These are phyloP conservation scores for Pseudopithomyces chartarum DNA, from an alignment of 2,329 filamentous ascomycete species.

Conservation along the genomic window DNA sequence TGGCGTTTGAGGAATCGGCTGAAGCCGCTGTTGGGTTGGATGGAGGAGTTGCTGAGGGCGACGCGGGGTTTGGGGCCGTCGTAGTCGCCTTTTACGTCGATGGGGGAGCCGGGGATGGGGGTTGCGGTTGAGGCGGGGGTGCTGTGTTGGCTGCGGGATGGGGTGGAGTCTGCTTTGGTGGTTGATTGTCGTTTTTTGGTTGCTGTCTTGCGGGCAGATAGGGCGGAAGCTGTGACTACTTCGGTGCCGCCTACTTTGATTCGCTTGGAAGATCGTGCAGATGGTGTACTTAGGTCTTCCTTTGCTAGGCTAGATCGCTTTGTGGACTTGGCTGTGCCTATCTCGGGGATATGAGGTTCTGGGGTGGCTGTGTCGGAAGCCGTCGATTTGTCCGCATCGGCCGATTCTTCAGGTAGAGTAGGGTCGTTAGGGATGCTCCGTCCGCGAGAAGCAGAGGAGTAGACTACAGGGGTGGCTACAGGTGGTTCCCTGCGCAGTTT, in stretches of 20 bases:
- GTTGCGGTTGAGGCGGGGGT: conserved; percentile 22
- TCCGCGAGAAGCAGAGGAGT: conserved; percentile 20
- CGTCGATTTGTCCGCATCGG: not conserved
- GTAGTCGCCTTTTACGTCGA: conserved; percentile 23
- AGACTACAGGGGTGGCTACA: not conserved
- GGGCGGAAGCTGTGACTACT: conserved; percentile 2
- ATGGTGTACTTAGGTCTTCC: conserved; percentile 2
- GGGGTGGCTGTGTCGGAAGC: not conserved
- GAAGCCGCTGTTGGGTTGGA: conserved; percentile 25
- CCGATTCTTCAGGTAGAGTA: not conserved
- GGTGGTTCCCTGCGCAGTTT: not conserved
- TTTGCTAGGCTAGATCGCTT: not conserved
- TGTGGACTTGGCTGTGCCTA: conserved; percentile 9
- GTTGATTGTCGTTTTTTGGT: conserved; percentile 15
- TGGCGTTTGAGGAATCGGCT: conserved; percentile 44
- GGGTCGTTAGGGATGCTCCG: conserved; percentile 1
- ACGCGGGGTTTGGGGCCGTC: conserved; percentile 32
- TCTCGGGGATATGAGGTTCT: conserved; percentile 11
- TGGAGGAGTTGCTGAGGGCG: conserved; percentile 40
- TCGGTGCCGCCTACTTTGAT: conserved; percentile 14
- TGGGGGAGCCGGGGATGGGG: not conserved
- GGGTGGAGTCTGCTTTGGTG: conserved; percentile 11
- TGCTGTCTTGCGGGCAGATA: conserved; percentile 5
- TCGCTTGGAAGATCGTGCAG: conserved; percentile 20
- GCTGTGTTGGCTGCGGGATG: conserved; percentile 23